phyloP scores from a whole-genome alignment of 2,329 filamentous ascomycete species.

The Trichoderma semiorbis region DNA sequence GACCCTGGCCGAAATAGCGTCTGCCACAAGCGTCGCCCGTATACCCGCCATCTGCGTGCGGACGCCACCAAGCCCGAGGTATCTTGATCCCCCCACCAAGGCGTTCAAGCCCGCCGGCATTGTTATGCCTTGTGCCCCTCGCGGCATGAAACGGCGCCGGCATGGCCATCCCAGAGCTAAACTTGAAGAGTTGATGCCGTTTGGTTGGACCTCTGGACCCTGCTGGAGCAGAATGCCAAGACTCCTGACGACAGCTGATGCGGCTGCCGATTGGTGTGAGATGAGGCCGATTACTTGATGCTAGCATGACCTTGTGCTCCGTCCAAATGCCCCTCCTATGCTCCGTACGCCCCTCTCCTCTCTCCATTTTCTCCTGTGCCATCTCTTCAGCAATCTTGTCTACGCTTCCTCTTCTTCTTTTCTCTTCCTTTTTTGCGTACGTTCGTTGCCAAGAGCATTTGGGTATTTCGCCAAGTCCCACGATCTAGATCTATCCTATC shows the following conservation, averaged over 20 bases:
- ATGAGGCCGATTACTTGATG: neutral
- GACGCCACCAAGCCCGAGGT: neutral
- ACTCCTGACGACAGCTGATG: constrained; percentile 12
- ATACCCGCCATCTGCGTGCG: neutral
- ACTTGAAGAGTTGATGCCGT: neutral
- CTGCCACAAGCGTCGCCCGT: neutral
- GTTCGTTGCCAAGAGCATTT: neutral
- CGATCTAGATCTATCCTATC: neutral
- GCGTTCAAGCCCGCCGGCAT: constrained; percentile 1
- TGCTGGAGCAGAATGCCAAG: constrained; percentile 3
- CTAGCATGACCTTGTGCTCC: neutral
- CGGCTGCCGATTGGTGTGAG: neutral
- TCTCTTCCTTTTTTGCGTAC: neutral
- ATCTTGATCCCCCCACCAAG: constrained; percentile 2
- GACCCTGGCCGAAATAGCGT: constrained; percentile 12
- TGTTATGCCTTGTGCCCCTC: neutral
- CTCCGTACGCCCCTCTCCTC: constrained; percentile 1
- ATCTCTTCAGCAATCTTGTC: neutral
- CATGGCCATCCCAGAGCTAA: constrained; percentile 15
- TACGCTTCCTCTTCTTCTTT: neutral
- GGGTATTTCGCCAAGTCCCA: neutral
- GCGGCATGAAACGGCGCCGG: constrained; percentile 10
- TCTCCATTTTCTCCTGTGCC: neutral
- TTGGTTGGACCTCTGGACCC: neutral
- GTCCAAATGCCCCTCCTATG: constrained; percentile 6